A percentile compares a stretch with the other conserved stretches of the same genome.
Conservation (phyloP, 495 filamentous ascomycete species). For the Chlorociboria aeruginascens region DNA sequence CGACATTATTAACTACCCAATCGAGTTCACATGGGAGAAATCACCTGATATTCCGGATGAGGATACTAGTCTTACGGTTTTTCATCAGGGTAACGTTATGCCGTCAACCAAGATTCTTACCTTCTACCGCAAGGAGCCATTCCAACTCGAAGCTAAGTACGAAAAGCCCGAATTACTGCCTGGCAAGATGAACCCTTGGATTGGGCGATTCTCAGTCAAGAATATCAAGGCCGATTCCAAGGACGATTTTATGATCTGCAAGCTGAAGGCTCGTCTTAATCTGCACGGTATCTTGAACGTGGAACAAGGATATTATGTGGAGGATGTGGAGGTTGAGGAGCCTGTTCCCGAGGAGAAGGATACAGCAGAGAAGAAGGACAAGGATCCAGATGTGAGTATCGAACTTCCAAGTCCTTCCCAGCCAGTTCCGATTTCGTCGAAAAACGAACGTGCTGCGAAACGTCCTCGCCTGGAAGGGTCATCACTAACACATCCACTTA, state of each 20-base stretch:
- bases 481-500: slow-evolving; percentile 15
- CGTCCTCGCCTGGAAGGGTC: slow-evolving; percentile 5
- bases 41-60: slow-evolving; percentile 97
- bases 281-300: slow-evolving; percentile 94
- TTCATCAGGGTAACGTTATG: slow-evolving; percentile 95
- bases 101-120: slow-evolving; percentile 99
- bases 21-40: slow-evolving; percentile 99
- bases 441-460: slow-evolving; percentile 9
- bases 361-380: slow-evolving; percentile 38
- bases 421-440: slow-evolving; percentile 2
- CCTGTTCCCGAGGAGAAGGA: slow-evolving; percentile 54
- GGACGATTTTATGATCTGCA: slow-evolving; percentile 98
- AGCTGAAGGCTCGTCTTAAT: slow-evolving; percentile 96
- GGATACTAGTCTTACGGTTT: slow-evolving; percentile 93
- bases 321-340: slow-evolving; percentile 97
- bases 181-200: slow-evolving; percentile 86
- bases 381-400: slow-evolving; percentile 41
- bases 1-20: slow-evolving; percentile 95
- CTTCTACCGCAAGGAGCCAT: slow-evolving; percentile 96
- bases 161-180: slow-evolving; percentile 79
- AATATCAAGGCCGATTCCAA: slow-evolving; percentile 74
- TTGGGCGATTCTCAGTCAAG: slow-evolving; percentile 92
- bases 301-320: slow-evolving; percentile 93
- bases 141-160: slow-evolving; percentile 93
- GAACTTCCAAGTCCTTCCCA: not conserved